Percentiles rank a stretch among this genome's conserved stretches.
Conservation (phyloP, 108 stramenopile species). For the Skeletonema grethae region DNA sequence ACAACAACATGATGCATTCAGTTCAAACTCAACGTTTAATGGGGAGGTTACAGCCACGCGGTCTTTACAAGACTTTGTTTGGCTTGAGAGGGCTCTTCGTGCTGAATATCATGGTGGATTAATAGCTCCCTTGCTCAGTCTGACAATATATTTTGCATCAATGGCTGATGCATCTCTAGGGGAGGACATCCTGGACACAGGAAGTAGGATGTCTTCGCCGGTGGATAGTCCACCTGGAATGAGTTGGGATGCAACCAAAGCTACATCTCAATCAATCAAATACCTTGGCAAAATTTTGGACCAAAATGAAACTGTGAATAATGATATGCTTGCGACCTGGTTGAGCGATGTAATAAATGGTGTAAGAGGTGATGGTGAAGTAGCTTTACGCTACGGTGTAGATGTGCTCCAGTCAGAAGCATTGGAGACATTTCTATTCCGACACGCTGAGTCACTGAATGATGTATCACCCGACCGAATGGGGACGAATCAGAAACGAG, state of each 20-base stretch:
- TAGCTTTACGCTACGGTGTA: constrained; percentile 22
- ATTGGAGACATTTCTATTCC: constrained; percentile 86
- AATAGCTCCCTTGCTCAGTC: constrained; percentile 60
- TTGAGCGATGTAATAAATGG: constrained; percentile 80
- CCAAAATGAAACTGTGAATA: constrained; percentile 49
- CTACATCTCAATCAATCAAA: constrained; percentile 27
- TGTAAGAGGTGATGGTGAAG: constrained; percentile 81
- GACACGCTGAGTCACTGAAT: constrained; percentile 49
- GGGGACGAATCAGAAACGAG: constrained; percentile 13
- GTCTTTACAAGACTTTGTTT: constrained; percentile 73
- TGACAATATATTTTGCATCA: constrained; percentile 49
- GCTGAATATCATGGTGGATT: constrained; percentile 75
- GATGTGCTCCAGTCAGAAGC: constrained; percentile 64
- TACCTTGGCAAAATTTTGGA: constrained; percentile 42
- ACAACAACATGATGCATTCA: not conserved
- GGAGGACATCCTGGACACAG: constrained; percentile 4
- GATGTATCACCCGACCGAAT: constrained; percentile 15
- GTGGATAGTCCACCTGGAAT: constrained; percentile 33
- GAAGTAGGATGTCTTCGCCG: constrained; percentile 6
- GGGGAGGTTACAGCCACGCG: constrained; percentile 56
- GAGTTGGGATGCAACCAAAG: constrained; percentile 14
- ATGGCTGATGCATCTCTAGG: not conserved
- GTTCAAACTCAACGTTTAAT: constrained; percentile 31
- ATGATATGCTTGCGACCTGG: constrained; percentile 63
- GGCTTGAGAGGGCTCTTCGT: constrained; percentile 74